A percentile compares a stretch with the other conserved stretches of the same genome.
These are phyloP conservation scores for Aureobasidium subglaciale DNA, from an alignment of 2,329 filamentous ascomycete species.

Conservation along the genomic window DNA sequence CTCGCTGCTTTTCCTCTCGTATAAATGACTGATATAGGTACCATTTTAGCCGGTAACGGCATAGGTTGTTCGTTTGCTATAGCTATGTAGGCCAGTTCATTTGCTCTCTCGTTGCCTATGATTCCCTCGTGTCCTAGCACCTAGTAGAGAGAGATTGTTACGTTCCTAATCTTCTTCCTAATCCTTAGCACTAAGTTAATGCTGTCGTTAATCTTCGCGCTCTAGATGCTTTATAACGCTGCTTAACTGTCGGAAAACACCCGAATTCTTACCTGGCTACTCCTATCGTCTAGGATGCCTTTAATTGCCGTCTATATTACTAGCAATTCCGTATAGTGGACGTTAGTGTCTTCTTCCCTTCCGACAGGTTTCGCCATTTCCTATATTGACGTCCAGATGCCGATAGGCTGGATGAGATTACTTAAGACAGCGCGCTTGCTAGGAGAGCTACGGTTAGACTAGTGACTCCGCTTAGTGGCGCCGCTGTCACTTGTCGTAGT, in stretches of 20 bases:
- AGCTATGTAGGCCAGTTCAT: background rate
- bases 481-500: constrained; percentile 14
- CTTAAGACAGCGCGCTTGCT: constrained; percentile 14
- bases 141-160: background rate
- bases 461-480: constrained; percentile 13
- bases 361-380: no score
- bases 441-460: constrained; percentile 10
- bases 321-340: background rate
- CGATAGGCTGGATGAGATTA: constrained; percentile 11
- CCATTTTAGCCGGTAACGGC: background rate
- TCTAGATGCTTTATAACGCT: background rate
- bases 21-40: background rate
- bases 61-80: no score
- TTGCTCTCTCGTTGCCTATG: background rate
- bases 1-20: background rate
- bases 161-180: background rate
- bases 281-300: background rate
- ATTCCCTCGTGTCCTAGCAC: background rate
- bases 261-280: background rate
- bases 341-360: background rate
- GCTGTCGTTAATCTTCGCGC: background rate
- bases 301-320: constrained; percentile 3
- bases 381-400: no score
- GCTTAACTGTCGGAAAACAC: background rate
- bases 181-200: background rate